Evolutionary conservation across 768 basidiomycete species (phyloP).

Genomic region (Suillus clintonianus): DNA sequence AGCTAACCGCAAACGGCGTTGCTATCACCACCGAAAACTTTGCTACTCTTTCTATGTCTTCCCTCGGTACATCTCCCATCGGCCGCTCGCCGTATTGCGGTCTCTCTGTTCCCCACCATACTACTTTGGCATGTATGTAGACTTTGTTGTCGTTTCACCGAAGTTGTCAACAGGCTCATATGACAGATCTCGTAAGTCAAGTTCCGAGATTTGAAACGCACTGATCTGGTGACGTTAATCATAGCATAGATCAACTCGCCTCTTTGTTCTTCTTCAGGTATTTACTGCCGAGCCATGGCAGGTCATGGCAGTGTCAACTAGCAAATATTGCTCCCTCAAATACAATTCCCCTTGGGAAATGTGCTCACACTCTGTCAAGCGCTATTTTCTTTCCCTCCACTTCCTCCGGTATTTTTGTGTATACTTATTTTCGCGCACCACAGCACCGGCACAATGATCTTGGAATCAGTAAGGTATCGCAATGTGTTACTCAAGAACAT

Average conservation of each 20-base stretch:
- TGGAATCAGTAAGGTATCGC: background rate
- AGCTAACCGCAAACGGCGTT: constrained; percentile 4
- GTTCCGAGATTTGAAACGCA: background rate
- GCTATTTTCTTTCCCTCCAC: background rate
- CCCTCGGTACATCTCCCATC: background rate
- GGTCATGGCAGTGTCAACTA: background rate
- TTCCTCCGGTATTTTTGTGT: background rate
- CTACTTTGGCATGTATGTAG: background rate
- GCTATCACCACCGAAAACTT: constrained; percentile 11
- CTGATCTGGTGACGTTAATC: constrained; percentile 2
- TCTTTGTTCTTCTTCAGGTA: background rate
- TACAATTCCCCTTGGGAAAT: background rate
- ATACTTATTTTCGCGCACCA: background rate
- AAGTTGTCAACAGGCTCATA: background rate
- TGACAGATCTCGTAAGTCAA: background rate
- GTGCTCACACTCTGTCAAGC: constrained; percentile 1
- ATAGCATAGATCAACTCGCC: background rate
- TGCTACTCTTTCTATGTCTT: background rate
- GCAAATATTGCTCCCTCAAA: background rate
- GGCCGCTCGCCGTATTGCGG: background rate
- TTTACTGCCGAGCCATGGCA: background rate
- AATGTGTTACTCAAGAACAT: background rate
- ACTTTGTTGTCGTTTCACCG: background rate
- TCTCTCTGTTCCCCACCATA: background rate
- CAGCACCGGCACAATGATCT: background rate